Conservation (phyloP, 352 stramenopile genomes). For the Phytophthora nicotianae region DNA sequence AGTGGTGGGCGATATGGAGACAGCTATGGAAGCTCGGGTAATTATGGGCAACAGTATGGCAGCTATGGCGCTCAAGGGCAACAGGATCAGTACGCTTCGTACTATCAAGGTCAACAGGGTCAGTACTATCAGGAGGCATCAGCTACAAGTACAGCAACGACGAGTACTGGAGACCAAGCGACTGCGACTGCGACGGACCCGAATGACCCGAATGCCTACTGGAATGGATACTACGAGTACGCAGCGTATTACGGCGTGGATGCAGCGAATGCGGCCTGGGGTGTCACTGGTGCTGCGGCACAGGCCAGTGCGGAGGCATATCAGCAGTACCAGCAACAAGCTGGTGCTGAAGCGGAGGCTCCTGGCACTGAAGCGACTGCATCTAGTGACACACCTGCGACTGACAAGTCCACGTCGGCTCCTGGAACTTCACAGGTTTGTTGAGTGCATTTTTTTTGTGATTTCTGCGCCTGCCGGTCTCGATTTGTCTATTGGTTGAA, state of each 20-base stretch:
- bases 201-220: constrained; percentile 90
- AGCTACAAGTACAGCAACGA: constrained; percentile 13
- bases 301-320: constrained; percentile 74
- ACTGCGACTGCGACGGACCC: constrained; percentile 57
- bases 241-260: constrained; percentile 89
- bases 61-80: constrained; percentile 53
- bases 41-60: constrained; percentile 55
- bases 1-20: constrained; percentile 21
- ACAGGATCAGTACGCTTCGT: constrained; percentile 64
- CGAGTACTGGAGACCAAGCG: constrained; percentile 16
- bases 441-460: constrained; percentile 54
- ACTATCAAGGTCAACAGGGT: constrained; percentile 61
- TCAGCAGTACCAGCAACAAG: constrained; percentile 74
- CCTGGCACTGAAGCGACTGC: constrained; percentile 4
- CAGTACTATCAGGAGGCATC: constrained; percentile 67
- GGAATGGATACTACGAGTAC: constrained; percentile 91
- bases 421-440: constrained; percentile 63
- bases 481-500: constrained; percentile 25
- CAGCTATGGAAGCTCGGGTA: constrained; percentile 32
- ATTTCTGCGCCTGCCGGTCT: constrained; percentile 32
- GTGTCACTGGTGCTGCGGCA: constrained; percentile 76
- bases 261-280: constrained; percentile 84
- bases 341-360: constrained; percentile 22
- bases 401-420: too few species aligned
- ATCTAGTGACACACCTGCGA: constrained; percentile 18